phyloP scores from a whole-genome alignment of 192 early-diverging fungal species.

The Funneliformis geosporum region DNA sequence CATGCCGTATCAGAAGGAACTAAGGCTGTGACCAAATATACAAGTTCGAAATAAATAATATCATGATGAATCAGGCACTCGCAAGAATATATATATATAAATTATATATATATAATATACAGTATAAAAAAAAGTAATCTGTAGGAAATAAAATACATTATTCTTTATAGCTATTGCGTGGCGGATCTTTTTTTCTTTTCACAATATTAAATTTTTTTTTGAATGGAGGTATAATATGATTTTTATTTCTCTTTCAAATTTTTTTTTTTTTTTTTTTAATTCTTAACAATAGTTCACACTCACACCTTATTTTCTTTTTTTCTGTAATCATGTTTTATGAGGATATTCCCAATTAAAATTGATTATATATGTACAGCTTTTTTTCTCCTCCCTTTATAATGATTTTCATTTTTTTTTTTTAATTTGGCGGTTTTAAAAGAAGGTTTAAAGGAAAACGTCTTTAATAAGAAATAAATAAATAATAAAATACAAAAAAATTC shows the following conservation, averaged over 20 bases:
- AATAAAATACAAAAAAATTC: background rate
- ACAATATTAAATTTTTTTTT: background rate
- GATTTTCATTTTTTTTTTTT: background rate
- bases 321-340: background rate
- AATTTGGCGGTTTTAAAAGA: background rate
- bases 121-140: background rate
- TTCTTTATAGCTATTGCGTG: background rate
- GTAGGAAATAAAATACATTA: background rate
- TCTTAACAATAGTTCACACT: background rate
- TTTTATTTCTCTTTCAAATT: background rate
- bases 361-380: background rate
- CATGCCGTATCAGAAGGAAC: conserved; percentile 98
- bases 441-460: background rate
- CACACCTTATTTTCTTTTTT: background rate
- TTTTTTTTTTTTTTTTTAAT: background rate
- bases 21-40: conserved; percentile 98
- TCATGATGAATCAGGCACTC: background rate
- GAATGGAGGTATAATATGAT: background rate
- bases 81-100: background rate
- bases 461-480: background rate
- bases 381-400: background rate
- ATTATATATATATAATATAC: too few relatives aligned
- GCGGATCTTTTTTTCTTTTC: background rate
- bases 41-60: conserved; percentile 65
- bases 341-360: background rate